Percentiles rank a stretch among this genome's conserved stretches.
These are phyloP conservation scores for Trichoderma koningii DNA, from an alignment of 2,329 filamentous ascomycete species.

Conservation along the genomic window DNA sequence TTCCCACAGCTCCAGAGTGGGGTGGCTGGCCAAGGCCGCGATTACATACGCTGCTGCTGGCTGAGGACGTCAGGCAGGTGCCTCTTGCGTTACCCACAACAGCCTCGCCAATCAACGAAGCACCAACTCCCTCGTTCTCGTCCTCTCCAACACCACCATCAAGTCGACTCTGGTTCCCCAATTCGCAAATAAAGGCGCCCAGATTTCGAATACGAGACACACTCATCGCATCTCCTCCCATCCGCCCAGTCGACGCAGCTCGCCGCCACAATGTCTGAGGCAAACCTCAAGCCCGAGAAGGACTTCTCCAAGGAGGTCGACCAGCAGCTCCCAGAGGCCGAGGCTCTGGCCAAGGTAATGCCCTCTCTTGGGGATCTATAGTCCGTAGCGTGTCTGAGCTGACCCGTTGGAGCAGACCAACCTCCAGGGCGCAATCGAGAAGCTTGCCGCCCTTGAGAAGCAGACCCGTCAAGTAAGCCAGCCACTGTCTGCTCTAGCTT, in stretches of 20 bases:
- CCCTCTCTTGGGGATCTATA: slow-evolving; percentile 35
- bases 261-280: slow-evolving; percentile 69
- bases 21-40: background rate
- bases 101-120: slow-evolving; percentile 34
- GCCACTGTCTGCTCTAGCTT: slow-evolving; percentile 27
- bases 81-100: slow-evolving; percentile 39
- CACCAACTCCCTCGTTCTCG: slow-evolving; percentile 22
- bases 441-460: slow-evolving; percentile 89
- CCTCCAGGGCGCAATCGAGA: slow-evolving; percentile 86
- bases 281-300: slow-evolving; percentile 90
- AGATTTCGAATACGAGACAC: background rate
- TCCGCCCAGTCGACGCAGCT: slow-evolving; percentile 6
- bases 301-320: slow-evolving; percentile 98
- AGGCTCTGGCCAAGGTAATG: slow-evolving; percentile 81
- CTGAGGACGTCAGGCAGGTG: slow-evolving; percentile 40
- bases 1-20: slow-evolving; percentile 18
- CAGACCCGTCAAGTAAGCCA: slow-evolving; percentile 84
- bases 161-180: background rate
- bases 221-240: background rate
- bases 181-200: background rate
- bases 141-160: slow-evolving; percentile 15
- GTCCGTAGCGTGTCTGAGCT: slow-evolving; percentile 19
- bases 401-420: slow-evolving; percentile 59
- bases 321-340: slow-evolving; percentile 84
- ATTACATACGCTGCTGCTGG: slow-evolving; percentile 23